These are phyloP conservation scores for Brassica incana DNA, from an alignment of 345 rosid genomes.

Conservation along the genomic window DNA sequence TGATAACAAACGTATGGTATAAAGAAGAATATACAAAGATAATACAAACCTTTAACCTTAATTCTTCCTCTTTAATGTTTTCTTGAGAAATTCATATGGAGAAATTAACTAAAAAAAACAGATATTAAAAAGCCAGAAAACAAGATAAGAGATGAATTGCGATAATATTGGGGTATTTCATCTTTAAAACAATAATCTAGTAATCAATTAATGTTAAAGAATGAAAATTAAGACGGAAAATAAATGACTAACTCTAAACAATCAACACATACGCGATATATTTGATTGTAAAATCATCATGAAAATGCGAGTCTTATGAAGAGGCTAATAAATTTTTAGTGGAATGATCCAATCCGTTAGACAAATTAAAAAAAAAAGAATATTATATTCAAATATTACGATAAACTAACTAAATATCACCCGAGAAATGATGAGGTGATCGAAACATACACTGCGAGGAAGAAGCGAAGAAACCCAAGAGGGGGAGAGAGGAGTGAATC, in stretches of 20 bases:
- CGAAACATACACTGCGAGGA: constrained; percentile 21
- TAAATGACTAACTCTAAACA: constrained; percentile 12
- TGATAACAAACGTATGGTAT: neutral
- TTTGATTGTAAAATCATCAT: constrained; percentile 3
- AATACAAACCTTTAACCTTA: constrained; percentile 31
- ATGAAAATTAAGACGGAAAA: neutral
- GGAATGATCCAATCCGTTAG: neutral
- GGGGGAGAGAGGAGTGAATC: neutral
- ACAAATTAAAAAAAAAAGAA: neutral
- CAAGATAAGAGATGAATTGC: neutral
- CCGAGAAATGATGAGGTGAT: neutral
- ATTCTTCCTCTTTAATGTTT: neutral
- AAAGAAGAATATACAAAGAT: constrained; percentile 12
- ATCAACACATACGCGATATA: constrained; percentile 9
- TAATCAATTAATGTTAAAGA: constrained; percentile 6
- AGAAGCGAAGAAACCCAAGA: constrained; percentile 12
- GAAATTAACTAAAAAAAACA: neutral
- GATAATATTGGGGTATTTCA: neutral
- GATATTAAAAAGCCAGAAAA: neutral
- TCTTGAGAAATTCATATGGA: constrained; percentile 13
- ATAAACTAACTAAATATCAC: neutral
- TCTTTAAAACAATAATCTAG: neutral
- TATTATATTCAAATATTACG: neutral
- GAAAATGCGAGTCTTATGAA: constrained; percentile 28
- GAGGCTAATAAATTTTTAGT: neutral